These are phyloP conservation scores for Cytospora piceae DNA, from an alignment of 2,329 filamentous ascomycete species.

Conservation along the genomic window DNA sequence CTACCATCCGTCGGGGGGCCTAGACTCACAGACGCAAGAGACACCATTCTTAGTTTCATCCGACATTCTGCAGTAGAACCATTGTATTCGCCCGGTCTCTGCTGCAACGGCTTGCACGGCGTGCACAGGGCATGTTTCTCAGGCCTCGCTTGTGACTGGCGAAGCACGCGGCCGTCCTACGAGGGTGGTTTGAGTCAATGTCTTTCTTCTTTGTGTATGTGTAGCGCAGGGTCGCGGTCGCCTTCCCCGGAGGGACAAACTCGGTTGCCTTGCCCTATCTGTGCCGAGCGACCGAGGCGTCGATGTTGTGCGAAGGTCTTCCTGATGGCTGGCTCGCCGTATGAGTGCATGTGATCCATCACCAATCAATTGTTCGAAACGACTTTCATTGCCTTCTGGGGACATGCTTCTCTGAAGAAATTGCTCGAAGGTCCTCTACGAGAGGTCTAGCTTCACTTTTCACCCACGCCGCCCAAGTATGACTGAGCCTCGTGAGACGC, in stretches of 20 bases:
- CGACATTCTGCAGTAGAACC: slow-evolving; percentile 2
- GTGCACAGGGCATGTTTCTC: not conserved
- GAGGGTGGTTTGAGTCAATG: slow-evolving; percentile 1
- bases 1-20: not conserved
- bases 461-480: not conserved
- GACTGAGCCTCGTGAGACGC: not conserved
- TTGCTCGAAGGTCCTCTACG: not conserved
- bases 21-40: not conserved
- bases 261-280: slow-evolving; percentile 4
- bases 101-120: not conserved
- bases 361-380: not conserved
- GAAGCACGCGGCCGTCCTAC: slow-evolving; percentile 18
- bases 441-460: slow-evolving; percentile 2
- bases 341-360: not conserved
- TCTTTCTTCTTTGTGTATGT: slow-evolving; percentile 21
- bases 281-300: not conserved
- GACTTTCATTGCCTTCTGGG: not conserved
- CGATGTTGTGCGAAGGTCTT: not conserved
- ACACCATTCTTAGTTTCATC: not conserved
- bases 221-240: slow-evolving; percentile 16
- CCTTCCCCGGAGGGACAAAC: slow-evolving; percentile 9
- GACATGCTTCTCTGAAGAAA: not conserved
- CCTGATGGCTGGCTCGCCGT: not conserved
- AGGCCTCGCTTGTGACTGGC: slow-evolving; percentile 6
- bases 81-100: slow-evolving; percentile 1